phyloP scores from a whole-genome alignment of 148 eudicot species.

The Camellia sinensis region DNA sequence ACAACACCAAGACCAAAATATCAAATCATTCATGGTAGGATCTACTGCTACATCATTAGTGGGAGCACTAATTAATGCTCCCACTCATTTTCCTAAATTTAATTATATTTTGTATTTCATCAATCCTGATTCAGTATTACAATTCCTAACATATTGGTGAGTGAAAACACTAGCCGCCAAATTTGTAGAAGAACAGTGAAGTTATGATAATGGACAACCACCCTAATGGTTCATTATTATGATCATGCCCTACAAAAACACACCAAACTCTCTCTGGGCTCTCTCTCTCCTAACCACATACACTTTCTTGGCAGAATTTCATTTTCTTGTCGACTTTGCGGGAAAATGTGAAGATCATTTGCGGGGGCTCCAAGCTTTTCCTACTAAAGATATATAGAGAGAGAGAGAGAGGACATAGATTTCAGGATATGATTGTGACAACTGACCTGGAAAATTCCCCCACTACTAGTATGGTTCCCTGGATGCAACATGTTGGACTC shows the following conservation, averaged over 20 bases:
- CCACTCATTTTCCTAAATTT: too few relatives aligned
- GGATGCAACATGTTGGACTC: neutral
- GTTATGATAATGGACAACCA: conserved; percentile 3
- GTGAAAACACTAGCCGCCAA: neutral
- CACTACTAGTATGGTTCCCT: neutral
- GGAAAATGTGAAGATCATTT: conserved; percentile 1
- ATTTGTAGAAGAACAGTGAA: conserved; percentile 6
- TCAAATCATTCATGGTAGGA: too few relatives aligned
- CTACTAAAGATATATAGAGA: neutral
- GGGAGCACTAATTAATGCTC: too few relatives aligned
- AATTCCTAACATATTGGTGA: neutral
- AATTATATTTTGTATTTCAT: too few relatives aligned
- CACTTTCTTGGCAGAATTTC: conserved; percentile 2
- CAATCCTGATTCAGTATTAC: too few relatives aligned
- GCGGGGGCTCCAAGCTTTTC: neutral
- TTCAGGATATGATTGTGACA: conserved; percentile 9
- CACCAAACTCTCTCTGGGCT: neutral
- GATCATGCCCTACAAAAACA: neutral
- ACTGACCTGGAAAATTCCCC: neutral
- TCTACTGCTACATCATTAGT: too few relatives aligned
- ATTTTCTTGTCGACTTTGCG: neutral
- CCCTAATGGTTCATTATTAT: neutral
- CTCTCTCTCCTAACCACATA: neutral
- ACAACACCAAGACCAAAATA: too few relatives aligned
- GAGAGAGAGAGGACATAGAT: neutral